Evolutionary conservation across 345 rosid species (phyloP).

Genomic region (sweet orange (Citrus sinensis)): DVS_A1.0 CM039161.1:125001-125500

Average conservation of each 20-base stretch:
- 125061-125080: conserved; percentile 85
- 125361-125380: background rate
- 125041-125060: conserved; percentile 32
- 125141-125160: conserved; percentile 76
- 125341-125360: too few relatives aligned
- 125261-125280: too few relatives aligned
- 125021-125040: background rate
- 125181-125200: conserved; percentile 8
- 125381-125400: background rate
- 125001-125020: background rate
- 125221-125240: background rate
- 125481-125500: conserved; percentile 77
- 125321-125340: background rate
- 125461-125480: conserved; percentile 69
- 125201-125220: conserved; percentile 10
- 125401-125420: background rate
- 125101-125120: conserved; percentile 89
- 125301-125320: too few relatives aligned
- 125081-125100: conserved; percentile 77
- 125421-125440: background rate
- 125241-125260: too few relatives aligned
- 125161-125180: conserved; percentile 7
- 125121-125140: conserved; percentile 84
- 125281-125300: too few relatives aligned
- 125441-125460: conserved; percentile 1